A percentile compares a stretch with the other conserved stretches of the same genome.
Evolutionary conservation across 106 monocot genomes (phyloP).

Genomic region (Triglochin maritima): DNA sequence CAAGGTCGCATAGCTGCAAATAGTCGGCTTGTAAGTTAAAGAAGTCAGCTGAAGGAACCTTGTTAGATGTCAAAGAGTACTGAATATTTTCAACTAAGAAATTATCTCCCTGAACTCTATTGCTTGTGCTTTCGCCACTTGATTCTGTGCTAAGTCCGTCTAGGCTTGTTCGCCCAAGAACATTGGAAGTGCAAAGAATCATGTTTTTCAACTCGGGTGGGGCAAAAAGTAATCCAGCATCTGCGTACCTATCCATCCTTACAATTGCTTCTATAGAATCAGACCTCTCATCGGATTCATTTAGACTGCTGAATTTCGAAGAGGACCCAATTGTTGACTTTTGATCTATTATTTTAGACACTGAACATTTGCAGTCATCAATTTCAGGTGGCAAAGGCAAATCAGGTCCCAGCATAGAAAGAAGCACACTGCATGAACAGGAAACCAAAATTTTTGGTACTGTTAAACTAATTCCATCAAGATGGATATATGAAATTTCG

Average conservation of each 20-base stretch:
- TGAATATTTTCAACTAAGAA: conserved; percentile 18
- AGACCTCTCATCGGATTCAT: conserved; percentile 39
- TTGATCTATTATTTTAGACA: conserved; percentile 25
- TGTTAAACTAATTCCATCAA: too few species aligned
- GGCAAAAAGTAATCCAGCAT: conserved; percentile 51
- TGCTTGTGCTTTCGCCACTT: conserved; percentile 13
- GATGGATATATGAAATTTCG: too few species aligned
- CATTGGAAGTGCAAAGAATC: conserved; percentile 24
- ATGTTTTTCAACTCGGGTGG: conserved; percentile 60
- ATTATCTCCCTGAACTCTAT: conserved; percentile 13
- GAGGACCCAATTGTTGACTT: conserved; percentile 17
- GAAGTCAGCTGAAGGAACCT: conserved; percentile 35
- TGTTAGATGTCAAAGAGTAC: conserved; percentile 23
- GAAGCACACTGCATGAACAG: conserved; percentile 58
- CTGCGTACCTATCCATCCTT: conserved; percentile 37
- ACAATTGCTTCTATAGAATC: conserved; percentile 34
- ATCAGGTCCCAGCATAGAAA: conserved; percentile 69
- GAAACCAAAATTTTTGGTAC: background rate
- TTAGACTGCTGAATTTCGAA: conserved; percentile 12
- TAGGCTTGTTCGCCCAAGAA: conserved; percentile 12
- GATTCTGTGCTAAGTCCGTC: conserved; percentile 22
- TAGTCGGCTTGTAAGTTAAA: conserved; percentile 72
- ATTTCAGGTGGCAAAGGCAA: conserved; percentile 64
- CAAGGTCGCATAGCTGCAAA: conserved; percentile 55
- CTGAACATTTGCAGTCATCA: conserved; percentile 52